Conservation (phyloP, 2,329 filamentous ascomycete genomes). For the Erysiphe pisi region DNA sequence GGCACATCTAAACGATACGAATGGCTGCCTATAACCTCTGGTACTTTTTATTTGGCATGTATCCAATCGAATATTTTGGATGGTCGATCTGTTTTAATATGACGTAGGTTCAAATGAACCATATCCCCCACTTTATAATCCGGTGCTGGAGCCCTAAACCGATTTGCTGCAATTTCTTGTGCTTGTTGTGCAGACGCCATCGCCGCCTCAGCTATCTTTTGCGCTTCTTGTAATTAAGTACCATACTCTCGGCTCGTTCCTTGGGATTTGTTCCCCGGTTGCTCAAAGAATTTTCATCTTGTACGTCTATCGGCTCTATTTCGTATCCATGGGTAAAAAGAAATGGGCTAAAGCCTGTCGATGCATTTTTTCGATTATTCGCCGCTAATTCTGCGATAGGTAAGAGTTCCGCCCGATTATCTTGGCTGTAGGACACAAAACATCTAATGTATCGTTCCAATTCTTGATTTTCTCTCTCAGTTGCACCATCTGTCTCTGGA, state of each 20-base stretch:
- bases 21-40: not conserved
- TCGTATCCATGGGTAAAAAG: not conserved
- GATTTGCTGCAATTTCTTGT: not conserved
- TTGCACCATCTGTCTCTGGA: not conserved
- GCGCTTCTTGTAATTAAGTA: not conserved
- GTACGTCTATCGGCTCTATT: not conserved
- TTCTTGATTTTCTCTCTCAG: constrained; percentile 7
- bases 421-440: not conserved
- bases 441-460: not conserved
- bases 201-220: not conserved
- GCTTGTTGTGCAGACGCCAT: not conserved
- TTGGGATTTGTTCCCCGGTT: too few relatives aligned
- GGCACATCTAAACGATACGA: not conserved
- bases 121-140: not conserved
- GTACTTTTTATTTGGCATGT: not conserved
- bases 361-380: not conserved
- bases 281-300: not conserved
- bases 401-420: not conserved
- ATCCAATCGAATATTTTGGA: constrained; percentile 1
- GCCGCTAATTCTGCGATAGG: not conserved
- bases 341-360: not conserved
- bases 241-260: too few relatives aligned
- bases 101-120: not conserved
- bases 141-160: not conserved
- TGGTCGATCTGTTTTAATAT: not conserved